Evolutionary conservation across 2,329 filamentous ascomycete genomes (phyloP).

Genomic region (Uncinocarpus reesii): DNA sequence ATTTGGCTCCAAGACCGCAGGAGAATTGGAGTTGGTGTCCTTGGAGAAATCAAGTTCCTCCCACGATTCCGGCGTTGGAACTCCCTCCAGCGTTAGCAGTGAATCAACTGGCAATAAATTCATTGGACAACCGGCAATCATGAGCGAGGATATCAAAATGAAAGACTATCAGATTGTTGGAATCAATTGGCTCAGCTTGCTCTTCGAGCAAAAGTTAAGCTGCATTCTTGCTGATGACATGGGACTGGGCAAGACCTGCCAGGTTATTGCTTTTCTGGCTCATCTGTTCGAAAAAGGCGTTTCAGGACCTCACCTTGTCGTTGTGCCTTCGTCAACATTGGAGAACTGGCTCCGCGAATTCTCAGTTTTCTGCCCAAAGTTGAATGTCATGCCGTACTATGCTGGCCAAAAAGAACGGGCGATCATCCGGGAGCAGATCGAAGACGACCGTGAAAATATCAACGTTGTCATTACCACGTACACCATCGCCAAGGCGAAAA

Average conservation of each 20-base stretch:
- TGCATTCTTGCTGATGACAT: constrained; percentile 96
- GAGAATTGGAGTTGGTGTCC: constrained; percentile 51
- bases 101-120: constrained; percentile 35
- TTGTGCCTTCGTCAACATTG: constrained; percentile 85
- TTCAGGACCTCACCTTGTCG: constrained; percentile 67
- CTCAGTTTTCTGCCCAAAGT: constrained; percentile 65
- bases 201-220: constrained; percentile 69
- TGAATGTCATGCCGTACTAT: constrained; percentile 64
- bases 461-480: constrained; percentile 65
- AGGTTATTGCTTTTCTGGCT: constrained; percentile 85
- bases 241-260: constrained; percentile 90
- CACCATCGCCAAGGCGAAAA: constrained; percentile 51
- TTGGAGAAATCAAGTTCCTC: constrained; percentile 37
- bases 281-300: constrained; percentile 62
- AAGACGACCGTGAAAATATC: constrained; percentile 53
- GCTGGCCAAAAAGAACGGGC: constrained; percentile 58
- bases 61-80: constrained; percentile 59
- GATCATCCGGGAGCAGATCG: constrained; percentile 56
- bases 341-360: constrained; percentile 96
- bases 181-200: constrained; percentile 81
- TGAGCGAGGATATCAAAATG: constrained; percentile 65
- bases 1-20: constrained; percentile 49
- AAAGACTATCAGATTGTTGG: constrained; percentile 93
- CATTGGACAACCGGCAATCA: constrained; percentile 61
- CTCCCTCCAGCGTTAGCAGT: constrained; percentile 43